Percentiles rank a stretch among this genome's conserved stretches.
Evolutionary conservation across 2,329 filamentous ascomycete species (phyloP).

Genomic region (Alternaria ethzedia): DNA sequence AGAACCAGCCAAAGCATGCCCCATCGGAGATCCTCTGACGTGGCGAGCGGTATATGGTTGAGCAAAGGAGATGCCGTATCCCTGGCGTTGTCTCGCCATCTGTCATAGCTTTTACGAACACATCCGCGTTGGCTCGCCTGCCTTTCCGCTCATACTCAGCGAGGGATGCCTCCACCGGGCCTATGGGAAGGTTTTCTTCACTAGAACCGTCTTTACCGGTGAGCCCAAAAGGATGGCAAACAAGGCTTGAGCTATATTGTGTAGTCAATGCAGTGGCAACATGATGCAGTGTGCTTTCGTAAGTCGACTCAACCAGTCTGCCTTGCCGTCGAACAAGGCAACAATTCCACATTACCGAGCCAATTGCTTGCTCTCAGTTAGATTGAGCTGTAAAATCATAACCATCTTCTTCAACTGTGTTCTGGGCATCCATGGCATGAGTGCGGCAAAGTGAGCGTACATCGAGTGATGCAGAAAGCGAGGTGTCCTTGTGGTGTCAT

Average conservation of each 20-base stretch:
- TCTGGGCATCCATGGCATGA: conserved; percentile 15
- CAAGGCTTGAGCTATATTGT: conserved; percentile 25
- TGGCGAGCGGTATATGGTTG: conserved; percentile 57
- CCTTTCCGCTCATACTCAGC: conserved; percentile 34
- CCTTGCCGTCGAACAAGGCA: conserved; percentile 36
- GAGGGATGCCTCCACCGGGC: conserved; percentile 38
- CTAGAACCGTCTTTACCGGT: conserved; percentile 45
- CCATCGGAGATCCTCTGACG: conserved; percentile 61
- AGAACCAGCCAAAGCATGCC: conserved; percentile 55
- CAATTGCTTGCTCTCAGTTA: conserved; percentile 38
- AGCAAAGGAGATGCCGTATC: conserved; percentile 46
- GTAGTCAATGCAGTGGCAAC: conserved; percentile 42
- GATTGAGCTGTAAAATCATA: conserved; percentile 26
- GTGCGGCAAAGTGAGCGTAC: conserved; percentile 24
- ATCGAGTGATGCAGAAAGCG: conserved; percentile 27
- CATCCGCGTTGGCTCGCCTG: conserved; percentile 36
- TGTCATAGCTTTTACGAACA: conserved; percentile 46
- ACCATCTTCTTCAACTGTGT: conserved; percentile 17
- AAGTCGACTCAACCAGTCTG: conserved; percentile 36
- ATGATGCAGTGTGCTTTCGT: conserved; percentile 37
- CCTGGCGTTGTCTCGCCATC: conserved; percentile 49
- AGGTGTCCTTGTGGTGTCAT: conserved; percentile 38
- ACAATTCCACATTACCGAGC: conserved; percentile 35
- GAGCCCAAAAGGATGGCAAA: conserved; percentile 36
- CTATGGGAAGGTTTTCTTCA: conserved; percentile 42